Percentiles rank a stretch among this genome's conserved stretches.
Conservation (phyloP, 2,329 filamentous ascomycete species). For the Hypomyces rosellus region DNA sequence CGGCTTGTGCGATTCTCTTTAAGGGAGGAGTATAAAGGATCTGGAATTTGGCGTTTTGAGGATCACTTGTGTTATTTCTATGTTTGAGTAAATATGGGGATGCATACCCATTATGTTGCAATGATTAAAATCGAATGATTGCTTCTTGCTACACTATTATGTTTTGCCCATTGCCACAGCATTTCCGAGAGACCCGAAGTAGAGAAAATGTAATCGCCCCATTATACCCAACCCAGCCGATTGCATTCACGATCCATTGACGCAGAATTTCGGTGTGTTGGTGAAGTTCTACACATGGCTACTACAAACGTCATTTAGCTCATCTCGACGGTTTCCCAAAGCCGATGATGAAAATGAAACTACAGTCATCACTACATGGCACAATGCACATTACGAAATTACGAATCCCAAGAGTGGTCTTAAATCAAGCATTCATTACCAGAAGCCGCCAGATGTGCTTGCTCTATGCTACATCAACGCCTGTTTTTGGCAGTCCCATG, state of each 20-base stretch:
- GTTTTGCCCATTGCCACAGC: conserved; percentile 6
- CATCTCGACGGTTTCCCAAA: no score
- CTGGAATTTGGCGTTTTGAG: conserved; percentile 29
- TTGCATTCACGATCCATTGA: no score
- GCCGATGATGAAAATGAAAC: not conserved
- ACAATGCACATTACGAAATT: no score
- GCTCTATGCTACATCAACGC: conserved; percentile 40
- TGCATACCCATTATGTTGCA: conserved; percentile 22
- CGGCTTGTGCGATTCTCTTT: conserved; percentile 21
- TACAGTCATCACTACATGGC: not conserved
- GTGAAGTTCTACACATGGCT: no score
- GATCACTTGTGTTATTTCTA: conserved; percentile 19
- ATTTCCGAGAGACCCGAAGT: no score
- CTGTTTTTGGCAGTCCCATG: conserved; percentile 26
- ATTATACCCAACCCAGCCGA: no score
- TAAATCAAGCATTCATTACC: conserved; percentile 34
- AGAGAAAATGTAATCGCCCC: no score
- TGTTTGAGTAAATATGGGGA: conserved; percentile 16
- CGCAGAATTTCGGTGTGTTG: no score
- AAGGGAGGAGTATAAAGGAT: conserved; percentile 23
- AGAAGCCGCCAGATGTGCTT: conserved; percentile 34
- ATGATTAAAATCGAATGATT: conserved; percentile 4
- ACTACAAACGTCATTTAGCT: no score
- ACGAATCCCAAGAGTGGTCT: conserved; percentile 12
- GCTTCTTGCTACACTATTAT: not conserved